Conservation (phyloP, 345 rosid genomes). For the Murraya paniculata region DNA sequence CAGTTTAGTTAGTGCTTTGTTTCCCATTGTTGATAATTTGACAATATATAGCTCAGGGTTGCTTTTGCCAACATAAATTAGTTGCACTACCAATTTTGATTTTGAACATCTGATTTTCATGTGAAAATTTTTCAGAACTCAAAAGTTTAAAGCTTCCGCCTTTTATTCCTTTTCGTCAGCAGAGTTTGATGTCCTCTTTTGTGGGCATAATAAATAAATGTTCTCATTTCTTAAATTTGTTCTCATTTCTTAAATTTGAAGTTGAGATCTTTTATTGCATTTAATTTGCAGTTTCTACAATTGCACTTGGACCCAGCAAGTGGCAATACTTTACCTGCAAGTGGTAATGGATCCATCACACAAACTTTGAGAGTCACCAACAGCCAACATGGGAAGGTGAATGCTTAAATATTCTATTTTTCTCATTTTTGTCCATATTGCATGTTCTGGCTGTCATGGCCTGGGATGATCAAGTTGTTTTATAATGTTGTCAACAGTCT, state of each 20-base stretch:
- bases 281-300: conserved; percentile 77
- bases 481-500: not conserved
- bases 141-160: not conserved
- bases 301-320: conserved; percentile 93
- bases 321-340: conserved; percentile 62
- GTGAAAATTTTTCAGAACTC: not conserved
- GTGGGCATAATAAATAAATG: not conserved
- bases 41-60: not conserved
- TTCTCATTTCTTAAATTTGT: not conserved
- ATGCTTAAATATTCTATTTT: not conserved
- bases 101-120: not conserved
- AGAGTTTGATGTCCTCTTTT: not conserved
- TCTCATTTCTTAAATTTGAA: not conserved
- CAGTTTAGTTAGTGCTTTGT: not conserved
- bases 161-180: not conserved
- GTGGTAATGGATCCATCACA: conserved; percentile 53
- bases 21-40: not conserved
- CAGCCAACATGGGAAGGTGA: conserved; percentile 98
- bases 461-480: not conserved
- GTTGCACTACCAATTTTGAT: not conserved
- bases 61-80: not conserved
- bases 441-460: not conserved
- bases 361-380: conserved; percentile 78
- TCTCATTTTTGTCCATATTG: not conserved
- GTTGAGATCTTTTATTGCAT: conserved; percentile 18